These are phyloP conservation scores for Grigorovia humatica DNA, from an alignment of 805 yeast genomes.

Conservation along the genomic window DNA sequence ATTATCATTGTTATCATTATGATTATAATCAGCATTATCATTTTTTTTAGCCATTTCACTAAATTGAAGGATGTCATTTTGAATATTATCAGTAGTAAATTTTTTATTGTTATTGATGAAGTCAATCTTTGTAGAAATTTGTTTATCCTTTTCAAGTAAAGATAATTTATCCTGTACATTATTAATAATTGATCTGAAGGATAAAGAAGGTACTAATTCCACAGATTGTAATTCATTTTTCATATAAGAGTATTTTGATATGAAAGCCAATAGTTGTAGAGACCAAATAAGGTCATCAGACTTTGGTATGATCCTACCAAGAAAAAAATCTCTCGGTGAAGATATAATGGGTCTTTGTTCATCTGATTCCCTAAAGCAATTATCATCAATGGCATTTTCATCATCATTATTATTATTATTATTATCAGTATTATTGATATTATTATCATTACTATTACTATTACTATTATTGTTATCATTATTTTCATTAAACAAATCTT, in stretches of 20 bases:
- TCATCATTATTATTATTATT: background rate
- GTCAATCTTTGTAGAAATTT: background rate
- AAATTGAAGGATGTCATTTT: too few relatives aligned
- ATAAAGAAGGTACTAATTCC: slow-evolving; percentile 62
- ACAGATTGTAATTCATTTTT: slow-evolving; percentile 67
- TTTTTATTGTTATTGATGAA: slow-evolving; percentile 2
- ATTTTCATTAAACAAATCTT: background rate
- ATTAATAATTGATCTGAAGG: slow-evolving; percentile 33
- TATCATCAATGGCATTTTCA: slow-evolving; percentile 1
- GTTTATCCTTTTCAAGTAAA: background rate
- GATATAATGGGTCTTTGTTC: slow-evolving; percentile 21
- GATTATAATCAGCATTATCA: too few relatives aligned
- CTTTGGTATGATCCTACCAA: slow-evolving; percentile 76
- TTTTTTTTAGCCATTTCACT: too few relatives aligned
- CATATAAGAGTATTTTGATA: slow-evolving; percentile 78
- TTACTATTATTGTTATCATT: background rate
- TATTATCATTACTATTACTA: slow-evolving; percentile 1
- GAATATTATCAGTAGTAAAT: background rate
- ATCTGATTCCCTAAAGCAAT: slow-evolving; percentile 9
- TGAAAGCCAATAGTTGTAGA: slow-evolving; percentile 80
- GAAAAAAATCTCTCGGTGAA: slow-evolving; percentile 43
- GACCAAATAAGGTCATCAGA: slow-evolving; percentile 95
- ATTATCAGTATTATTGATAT: background rate
- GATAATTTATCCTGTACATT: slow-evolving; percentile 10
- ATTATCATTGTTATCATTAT: background rate